Evolutionary conservation across 1,284 basidiomycete species (phyloP).

Genomic region (Fistulina hepatica): DNA sequence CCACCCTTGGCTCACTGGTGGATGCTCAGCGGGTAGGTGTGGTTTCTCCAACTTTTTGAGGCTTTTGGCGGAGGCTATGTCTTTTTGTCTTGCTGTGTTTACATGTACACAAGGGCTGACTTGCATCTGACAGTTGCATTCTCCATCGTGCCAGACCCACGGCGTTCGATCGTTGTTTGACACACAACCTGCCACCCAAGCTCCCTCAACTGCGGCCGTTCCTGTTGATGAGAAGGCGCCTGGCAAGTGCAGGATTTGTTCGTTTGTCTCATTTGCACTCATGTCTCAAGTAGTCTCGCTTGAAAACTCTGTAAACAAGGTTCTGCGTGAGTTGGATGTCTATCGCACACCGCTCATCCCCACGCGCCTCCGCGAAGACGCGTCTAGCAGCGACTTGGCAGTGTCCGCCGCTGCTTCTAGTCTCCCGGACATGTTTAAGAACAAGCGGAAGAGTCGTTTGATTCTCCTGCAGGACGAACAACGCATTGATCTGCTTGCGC

Average conservation of each 20-base stretch:
- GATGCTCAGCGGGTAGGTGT: conserved; percentile 35
- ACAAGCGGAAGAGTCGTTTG: conserved; percentile 41
- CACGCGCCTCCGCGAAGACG: conserved; percentile 44
- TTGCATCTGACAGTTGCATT: too few relatives aligned
- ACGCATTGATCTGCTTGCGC: conserved; percentile 25
- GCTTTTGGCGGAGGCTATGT: conserved; percentile 35
- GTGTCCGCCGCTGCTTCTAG: too few relatives aligned
- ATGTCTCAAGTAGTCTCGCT: conserved; percentile 17
- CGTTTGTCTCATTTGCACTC: conserved; percentile 8
- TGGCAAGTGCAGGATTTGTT: conserved; percentile 23
- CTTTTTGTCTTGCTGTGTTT: too few relatives aligned
- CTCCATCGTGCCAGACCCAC: too few relatives aligned
- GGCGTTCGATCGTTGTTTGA: too few relatives aligned
- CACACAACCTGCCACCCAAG: too few relatives aligned
- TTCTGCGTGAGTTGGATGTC: conserved; percentile 56
- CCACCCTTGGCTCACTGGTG: conserved; percentile 52
- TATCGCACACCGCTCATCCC: conserved; percentile 69
- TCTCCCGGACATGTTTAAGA: conserved; percentile 53
- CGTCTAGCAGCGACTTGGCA: too few relatives aligned
- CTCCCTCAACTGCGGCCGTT: too few relatives aligned
- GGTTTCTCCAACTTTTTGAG: conserved; percentile 18
- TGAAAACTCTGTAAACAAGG: conserved; percentile 39
- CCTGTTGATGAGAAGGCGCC: conserved; percentile 24
- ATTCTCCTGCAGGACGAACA: conserved; percentile 48
- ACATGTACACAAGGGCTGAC: too few relatives aligned